Evolutionary conservation across 805 yeast species (phyloP), one percentile per base, ranked within the genome.

Genomic region (Danielozyma ontarioensis): DNA sequence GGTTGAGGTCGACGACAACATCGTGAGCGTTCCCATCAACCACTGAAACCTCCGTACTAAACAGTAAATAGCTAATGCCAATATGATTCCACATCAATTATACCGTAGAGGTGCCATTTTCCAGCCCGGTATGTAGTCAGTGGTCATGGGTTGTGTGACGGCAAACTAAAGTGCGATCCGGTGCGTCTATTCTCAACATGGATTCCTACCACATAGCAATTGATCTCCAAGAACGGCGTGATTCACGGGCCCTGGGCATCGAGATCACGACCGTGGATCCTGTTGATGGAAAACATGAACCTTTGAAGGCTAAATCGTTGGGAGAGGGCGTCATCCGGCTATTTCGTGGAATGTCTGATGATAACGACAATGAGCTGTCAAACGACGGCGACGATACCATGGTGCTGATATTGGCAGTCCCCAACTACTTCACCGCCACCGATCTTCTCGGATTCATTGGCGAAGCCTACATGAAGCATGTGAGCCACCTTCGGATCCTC

Each of bases 401-500:
- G 60, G 75, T 85, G 3, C 78, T 90, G 1, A 83, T 87, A 13
- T 56, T 87, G n/a, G 88, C 94, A 0, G 80, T 88, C 0, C 97
- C 97, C 0, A 78, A 83, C 8, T 89, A 88, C 53, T 81, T 88
- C 55, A 80, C 95, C 0, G 84, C 90, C 0, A 81, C 87, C 16
- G 96, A 88, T 47, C 53, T 89, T 16, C 55, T 88, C 3, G 94
- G 90, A 4, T 88, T 81, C 51, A 73, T 89, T 8, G 94, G 94
- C 16, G 80, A 80, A 29, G 59, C 67, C 1, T 68, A 72, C 18
- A 57, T 74, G 41, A 66, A 68, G 8, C 55, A 63, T 17, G 72
- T 85, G 1, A 70, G 88, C 0, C 93, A 87, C 59, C 71, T 87
- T 38, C 65, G 96, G 29, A 68, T 88, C 34, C 58, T 89, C 21